Base-by-base conservation (phyloP, 1,139 yeast species). In the Hyphopichia khmerensis region DNA sequence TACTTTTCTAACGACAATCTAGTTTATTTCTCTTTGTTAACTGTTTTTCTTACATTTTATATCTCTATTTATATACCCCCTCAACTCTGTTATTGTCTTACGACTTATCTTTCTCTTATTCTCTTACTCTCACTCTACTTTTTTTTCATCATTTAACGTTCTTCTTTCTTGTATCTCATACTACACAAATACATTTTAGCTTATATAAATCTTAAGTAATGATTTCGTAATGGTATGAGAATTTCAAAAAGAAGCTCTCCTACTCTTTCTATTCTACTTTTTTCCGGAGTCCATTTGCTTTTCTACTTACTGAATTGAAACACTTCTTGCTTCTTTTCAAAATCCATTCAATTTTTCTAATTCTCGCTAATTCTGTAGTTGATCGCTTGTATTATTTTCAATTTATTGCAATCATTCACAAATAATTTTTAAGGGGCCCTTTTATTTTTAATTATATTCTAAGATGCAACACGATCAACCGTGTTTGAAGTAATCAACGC, bases 61-160 rank as follows among this genome's bases (percentile, higher is more conserved):
- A 5, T 24, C 16, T 34, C 16, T 11, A n/a, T 34, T 23, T 10
- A 14, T 23, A 19, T 21, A 26, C 29, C 24, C 24, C 24, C 9
- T 21, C 24, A 21, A 21, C 24, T 21, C 24, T 21, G 9, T 6
- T 6, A 6, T 21, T 21, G 8, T 21, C 24, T 21, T 9, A 21
- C 24, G 24, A 21, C 24, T 21, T 21, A 8, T 21, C 24, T 21
- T 21, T 6, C 24, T 21, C 14, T 23, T n/a, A n/a, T n/a, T 33
- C 26, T 18, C 36, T 18, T 26, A 17, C 36, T 19, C 26, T 33
- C 36, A 17, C 36, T 33, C 36, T 33, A 9, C 17, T 19, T 33
- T 19, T 33, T 18, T 16, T 11, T 34, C 15, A 3, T 15, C 10
- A 4, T 19, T 6, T 34, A 13, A 16, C 26, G 18, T 14, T 16